These are phyloP conservation scores for Boletus smithii DNA, from an alignment of 1,284 basidiomycete species.

Conservation along the genomic window DNA sequence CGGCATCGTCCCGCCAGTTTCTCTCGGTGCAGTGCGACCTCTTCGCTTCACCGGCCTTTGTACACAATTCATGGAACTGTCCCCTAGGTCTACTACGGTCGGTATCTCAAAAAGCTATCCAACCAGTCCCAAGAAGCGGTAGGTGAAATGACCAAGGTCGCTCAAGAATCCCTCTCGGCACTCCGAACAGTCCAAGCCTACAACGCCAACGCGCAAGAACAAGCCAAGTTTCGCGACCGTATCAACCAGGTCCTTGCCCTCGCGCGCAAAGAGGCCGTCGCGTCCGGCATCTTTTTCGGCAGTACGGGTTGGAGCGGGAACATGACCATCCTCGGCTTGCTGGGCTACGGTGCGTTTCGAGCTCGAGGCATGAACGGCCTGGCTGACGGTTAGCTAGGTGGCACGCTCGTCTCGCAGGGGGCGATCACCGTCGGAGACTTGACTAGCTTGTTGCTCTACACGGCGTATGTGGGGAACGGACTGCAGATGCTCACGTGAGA, in stretches of 20 bases:
- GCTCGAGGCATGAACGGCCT: neutral
- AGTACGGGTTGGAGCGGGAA: slow-evolving; percentile 95
- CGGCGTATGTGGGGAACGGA: slow-evolving; percentile 83
- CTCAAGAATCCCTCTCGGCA: slow-evolving; percentile 90
- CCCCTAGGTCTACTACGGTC: slow-evolving; percentile 84
- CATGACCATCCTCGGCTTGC: slow-evolving; percentile 81
- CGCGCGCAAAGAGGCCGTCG: slow-evolving; percentile 85
- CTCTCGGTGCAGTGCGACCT: slow-evolving; percentile 80
- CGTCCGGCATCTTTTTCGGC: slow-evolving; percentile 91
- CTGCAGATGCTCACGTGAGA: slow-evolving; percentile 77
- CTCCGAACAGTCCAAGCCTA: slow-evolving; percentile 92
- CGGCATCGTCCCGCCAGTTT: slow-evolving; percentile 91
- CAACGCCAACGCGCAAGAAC: slow-evolving; percentile 77
- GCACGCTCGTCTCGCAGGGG: slow-evolving; percentile 84
- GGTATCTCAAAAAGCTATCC: slow-evolving; percentile 89
- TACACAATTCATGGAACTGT: neutral
- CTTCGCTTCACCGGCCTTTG: no score
- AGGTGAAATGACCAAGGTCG: slow-evolving; percentile 91
- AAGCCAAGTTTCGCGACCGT: slow-evolving; percentile 62
- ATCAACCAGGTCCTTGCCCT: slow-evolving; percentile 73
- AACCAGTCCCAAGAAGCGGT: slow-evolving; percentile 92
- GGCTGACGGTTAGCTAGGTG: slow-evolving; percentile 48
- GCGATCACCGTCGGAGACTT: slow-evolving; percentile 90
- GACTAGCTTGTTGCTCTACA: slow-evolving; percentile 90
- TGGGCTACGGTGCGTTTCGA: slow-evolving; percentile 77